Percentiles rank a stretch among this genome's conserved stretches.
These are phyloP conservation scores for Moesziomyces sp. DNA, from an alignment of 1,284 basidiomycete species.

Conservation along the genomic window DNA sequence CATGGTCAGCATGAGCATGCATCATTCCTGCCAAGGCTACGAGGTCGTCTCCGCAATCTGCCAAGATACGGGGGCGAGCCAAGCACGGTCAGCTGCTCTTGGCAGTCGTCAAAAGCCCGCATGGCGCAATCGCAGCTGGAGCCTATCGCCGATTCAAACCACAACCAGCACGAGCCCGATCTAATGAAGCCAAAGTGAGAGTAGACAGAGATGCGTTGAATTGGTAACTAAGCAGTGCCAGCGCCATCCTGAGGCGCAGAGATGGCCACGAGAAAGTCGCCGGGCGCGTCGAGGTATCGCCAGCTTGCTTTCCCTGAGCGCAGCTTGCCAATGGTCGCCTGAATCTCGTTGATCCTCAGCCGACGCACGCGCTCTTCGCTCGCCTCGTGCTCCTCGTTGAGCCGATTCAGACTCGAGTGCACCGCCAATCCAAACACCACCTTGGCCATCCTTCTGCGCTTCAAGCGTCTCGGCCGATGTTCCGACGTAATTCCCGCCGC, in stretches of 20 bases:
- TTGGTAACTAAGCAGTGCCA: too few relatives aligned
- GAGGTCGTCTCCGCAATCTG: neutral
- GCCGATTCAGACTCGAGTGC: slow-evolving; percentile 24
- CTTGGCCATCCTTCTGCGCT: slow-evolving; percentile 34
- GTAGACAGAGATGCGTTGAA: too few relatives aligned
- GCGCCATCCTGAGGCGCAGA: slow-evolving; percentile 1
- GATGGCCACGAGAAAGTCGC: slow-evolving; percentile 38
- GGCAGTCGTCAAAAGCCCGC: too few relatives aligned
- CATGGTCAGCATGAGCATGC: too few relatives aligned
- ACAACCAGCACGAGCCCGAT: too few relatives aligned
- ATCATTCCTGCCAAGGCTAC: neutral
- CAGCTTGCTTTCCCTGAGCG: slow-evolving; percentile 27
- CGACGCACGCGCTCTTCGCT: slow-evolving; percentile 22
- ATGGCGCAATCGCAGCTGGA: too few relatives aligned
- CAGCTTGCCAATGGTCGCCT: slow-evolving; percentile 26
- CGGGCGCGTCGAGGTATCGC: slow-evolving; percentile 30
- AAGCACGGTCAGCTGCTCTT: too few relatives aligned
- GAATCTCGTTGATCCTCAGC: slow-evolving; percentile 18
- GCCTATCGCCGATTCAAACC: too few relatives aligned
- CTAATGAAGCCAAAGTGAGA: too few relatives aligned
- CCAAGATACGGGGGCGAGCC: neutral
- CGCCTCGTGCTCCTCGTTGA: slow-evolving; percentile 29
- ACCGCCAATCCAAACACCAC: slow-evolving; percentile 36
- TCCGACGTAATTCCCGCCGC: neutral
- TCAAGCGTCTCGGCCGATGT: slow-evolving; percentile 5